phyloP scores from a whole-genome alignment of 2,329 filamentous ascomycete species.

The Colletotrichum theobromicola region DNA sequence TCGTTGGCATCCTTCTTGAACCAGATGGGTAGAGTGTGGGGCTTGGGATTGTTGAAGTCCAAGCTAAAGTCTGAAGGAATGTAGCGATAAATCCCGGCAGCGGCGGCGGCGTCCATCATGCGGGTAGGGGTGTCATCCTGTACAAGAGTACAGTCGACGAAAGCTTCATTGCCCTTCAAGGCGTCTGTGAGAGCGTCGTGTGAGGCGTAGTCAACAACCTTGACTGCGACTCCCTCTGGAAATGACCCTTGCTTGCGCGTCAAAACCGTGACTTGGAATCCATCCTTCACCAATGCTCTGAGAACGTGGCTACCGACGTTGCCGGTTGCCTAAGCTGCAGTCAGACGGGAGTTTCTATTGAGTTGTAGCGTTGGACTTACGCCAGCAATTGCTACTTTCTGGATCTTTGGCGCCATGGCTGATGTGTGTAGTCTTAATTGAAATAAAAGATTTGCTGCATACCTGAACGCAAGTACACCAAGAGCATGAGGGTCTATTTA shows the following conservation, averaged over 20 bases:
- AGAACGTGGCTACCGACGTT: conserved; percentile 36
- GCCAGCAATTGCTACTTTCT: conserved; percentile 42
- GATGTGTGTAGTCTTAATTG: not conserved
- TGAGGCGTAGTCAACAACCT: conserved; percentile 52
- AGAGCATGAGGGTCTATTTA: not conserved
- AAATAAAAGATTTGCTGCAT: not conserved
- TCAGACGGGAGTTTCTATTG: not conserved
- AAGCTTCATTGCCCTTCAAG: conserved; percentile 61
- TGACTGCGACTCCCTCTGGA: conserved; percentile 41
- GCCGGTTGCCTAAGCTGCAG: conserved; percentile 29
- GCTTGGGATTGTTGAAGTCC: conserved; percentile 31
- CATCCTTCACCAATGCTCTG: conserved; percentile 29
- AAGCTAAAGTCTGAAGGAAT: conserved; percentile 63
- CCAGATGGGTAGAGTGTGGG: conserved; percentile 22
- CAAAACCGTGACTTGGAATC: conserved; percentile 56
- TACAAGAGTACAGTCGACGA: conserved; percentile 43
- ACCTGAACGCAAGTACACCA: rapidly evolving
- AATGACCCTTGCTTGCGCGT: conserved; percentile 42
- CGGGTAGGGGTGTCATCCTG: conserved; percentile 46
- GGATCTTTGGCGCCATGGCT: conserved; percentile 25
- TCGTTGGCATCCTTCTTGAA: conserved; percentile 20
- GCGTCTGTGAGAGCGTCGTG: conserved; percentile 52
- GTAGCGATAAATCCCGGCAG: conserved; percentile 65
- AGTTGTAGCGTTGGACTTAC: conserved; percentile 16
- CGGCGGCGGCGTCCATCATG: conserved; percentile 59